phyloP scores from a whole-genome alignment of 2,329 filamentous ascomycete genomes.

The Colletotrichum plurivorum region DNA sequence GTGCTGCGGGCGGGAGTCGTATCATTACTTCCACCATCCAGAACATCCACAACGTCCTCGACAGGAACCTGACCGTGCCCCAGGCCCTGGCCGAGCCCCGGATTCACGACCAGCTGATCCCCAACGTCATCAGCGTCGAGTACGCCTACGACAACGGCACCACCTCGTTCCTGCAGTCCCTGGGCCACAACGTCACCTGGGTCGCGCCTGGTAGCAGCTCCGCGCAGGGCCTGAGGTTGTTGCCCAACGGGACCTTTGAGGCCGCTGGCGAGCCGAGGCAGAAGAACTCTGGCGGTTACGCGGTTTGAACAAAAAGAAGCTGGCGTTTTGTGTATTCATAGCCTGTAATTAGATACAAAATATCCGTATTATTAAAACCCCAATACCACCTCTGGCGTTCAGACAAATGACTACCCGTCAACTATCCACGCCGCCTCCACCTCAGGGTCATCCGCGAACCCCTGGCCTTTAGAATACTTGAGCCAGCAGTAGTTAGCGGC shows the following conservation, averaged over 20 bases:
- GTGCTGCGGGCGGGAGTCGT: slow-evolving; percentile 84
- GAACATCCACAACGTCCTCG: slow-evolving; percentile 81
- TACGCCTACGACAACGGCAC: slow-evolving; percentile 79
- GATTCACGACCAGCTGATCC: slow-evolving; percentile 86
- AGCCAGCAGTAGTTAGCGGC: too few relatives aligned
- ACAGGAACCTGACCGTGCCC: slow-evolving; percentile 71
- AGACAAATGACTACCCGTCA: too few relatives aligned
- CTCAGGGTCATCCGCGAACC: too few relatives aligned
- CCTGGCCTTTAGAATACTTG: too few relatives aligned
- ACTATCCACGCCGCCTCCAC: too few relatives aligned
- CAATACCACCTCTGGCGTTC: too few relatives aligned
- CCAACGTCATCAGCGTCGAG: slow-evolving; percentile 79
- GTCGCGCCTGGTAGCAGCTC: slow-evolving; percentile 75
- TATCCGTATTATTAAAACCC: too few relatives aligned
- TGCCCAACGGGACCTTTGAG: slow-evolving; percentile 79
- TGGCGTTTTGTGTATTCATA: too few relatives aligned
- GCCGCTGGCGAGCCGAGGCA: slow-evolving; percentile 89
- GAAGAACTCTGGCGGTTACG: slow-evolving; percentile 77
- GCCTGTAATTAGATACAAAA: too few relatives aligned
- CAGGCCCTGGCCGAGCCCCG: slow-evolving; percentile 78
- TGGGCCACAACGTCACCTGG: slow-evolving; percentile 84
- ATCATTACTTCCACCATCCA: slow-evolving; percentile 91
- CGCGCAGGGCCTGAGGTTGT: slow-evolving; percentile 78
- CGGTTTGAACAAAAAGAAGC: slow-evolving; percentile 49
- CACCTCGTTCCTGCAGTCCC: slow-evolving; percentile 72